These are phyloP conservation scores for Alternaria hordeiaustralica DNA, from an alignment of 2,329 filamentous ascomycete species.

Conservation along the genomic window DNA sequence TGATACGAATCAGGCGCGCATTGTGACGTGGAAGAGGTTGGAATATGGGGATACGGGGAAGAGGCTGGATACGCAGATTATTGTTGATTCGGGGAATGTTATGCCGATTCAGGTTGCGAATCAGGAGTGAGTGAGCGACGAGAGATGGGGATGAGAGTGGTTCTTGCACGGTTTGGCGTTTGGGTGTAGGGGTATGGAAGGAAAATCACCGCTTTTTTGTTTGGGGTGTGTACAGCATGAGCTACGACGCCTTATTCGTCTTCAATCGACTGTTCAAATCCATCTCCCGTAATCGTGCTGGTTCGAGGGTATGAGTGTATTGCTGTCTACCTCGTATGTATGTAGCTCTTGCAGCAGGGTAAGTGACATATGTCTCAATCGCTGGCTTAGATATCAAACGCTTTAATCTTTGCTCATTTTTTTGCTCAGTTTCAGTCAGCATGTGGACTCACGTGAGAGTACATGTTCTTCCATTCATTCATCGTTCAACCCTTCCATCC, in stretches of 20 bases:
- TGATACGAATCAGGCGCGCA: constrained; percentile 86
- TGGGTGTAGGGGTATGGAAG: neutral
- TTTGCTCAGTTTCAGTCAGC: too few species aligned
- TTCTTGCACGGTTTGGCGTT: neutral
- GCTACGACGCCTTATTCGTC: neutral
- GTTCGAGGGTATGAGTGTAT: too few species aligned
- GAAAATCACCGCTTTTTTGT: neutral
- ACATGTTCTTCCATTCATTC: too few species aligned
- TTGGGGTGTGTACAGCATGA: neutral
- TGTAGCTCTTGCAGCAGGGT: too few species aligned
- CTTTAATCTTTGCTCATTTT: too few species aligned
- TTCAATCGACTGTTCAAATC: neutral
- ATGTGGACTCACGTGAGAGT: too few species aligned
- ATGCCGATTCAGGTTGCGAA: constrained; percentile 19
- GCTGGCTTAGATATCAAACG: too few species aligned
- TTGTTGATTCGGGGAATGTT: constrained; percentile 65
- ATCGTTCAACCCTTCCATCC: neutral
- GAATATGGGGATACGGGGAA: constrained; percentile 67
- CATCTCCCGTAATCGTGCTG: neutral
- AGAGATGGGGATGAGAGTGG: neutral
- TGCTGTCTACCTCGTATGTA: neutral
- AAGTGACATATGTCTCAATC: too few species aligned
- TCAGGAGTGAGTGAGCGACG: neutral
- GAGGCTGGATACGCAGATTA: constrained; percentile 65
- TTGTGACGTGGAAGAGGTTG: constrained; percentile 90